phyloP scores from a whole-genome alignment of 2,329 filamentous ascomycete species.

The Cladosporium velox region DNA sequence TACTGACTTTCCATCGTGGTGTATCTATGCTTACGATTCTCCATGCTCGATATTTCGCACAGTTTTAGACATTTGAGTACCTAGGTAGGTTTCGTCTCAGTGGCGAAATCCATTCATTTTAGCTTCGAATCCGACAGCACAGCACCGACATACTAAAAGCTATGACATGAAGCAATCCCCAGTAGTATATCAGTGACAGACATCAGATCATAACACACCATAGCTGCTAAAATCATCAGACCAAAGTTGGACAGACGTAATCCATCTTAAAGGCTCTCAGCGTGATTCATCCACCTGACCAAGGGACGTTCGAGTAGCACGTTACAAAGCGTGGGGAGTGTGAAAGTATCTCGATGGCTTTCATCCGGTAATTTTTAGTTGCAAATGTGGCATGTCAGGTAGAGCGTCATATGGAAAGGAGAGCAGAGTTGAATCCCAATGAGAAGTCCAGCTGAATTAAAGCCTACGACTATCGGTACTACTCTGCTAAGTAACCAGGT shows the following conservation, averaged over 20 bases:
- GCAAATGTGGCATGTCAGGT: too few relatives aligned
- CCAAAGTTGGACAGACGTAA: not conserved
- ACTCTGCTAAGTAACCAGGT: not conserved
- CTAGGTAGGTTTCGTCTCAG: not conserved
- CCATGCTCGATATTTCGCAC: not conserved
- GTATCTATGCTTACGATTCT: too few relatives aligned
- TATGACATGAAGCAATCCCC: not conserved
- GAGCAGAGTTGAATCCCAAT: too few relatives aligned
- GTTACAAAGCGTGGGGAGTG: not conserved
- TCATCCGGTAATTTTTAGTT: too few relatives aligned
- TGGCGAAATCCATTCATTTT: not conserved
- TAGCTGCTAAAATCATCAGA: not conserved
- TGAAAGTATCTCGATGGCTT: not conserved
- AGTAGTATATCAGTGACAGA: not conserved
- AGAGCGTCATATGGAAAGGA: too few relatives aligned
- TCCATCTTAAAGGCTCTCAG: not conserved
- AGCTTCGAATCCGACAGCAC: not conserved
- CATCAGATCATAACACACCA: not conserved
- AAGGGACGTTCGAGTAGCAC: not conserved
- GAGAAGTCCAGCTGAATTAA: too few relatives aligned
- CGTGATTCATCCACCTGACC: not conserved
- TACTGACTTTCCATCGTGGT: too few relatives aligned
- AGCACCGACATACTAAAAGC: not conserved
- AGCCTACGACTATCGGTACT: not conserved
- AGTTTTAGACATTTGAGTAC: not conserved